phyloP scores from a whole-genome alignment of 768 basidiomycete genomes.

The Auricularia heimuer region DNA sequence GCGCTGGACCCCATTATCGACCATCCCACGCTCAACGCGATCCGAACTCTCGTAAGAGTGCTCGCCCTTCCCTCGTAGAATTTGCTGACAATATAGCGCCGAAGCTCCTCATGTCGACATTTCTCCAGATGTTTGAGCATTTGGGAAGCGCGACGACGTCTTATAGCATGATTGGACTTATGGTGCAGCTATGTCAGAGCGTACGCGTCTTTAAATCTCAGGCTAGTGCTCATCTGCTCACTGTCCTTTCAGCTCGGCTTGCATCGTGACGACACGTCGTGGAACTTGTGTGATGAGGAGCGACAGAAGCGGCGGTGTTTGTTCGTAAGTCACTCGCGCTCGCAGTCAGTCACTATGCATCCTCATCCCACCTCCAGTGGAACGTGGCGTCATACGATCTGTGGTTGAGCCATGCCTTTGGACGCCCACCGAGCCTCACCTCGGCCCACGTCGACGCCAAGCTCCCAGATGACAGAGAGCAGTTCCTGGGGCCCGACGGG shows the following conservation, averaged over 20 bases:
- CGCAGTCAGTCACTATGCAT: neutral
- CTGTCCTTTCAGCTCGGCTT: neutral
- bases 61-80: too few relatives aligned
- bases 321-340: neutral
- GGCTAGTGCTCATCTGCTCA: neutral
- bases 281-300: neutral
- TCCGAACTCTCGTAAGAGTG: neutral
- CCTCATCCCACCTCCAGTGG: neutral
- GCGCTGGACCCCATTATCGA: neutral
- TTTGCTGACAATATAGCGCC: too few relatives aligned
- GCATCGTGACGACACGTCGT: neutral
- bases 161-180: neutral
- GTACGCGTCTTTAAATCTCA: neutral
- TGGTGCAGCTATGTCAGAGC: neutral
- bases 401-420: constrained; percentile 19
- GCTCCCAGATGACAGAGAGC: constrained; percentile 41
- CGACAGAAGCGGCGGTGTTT: neutral
- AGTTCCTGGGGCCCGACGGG: constrained; percentile 37
- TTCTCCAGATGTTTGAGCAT: neutral
- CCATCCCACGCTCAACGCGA: neutral
- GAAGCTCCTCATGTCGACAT: neutral
- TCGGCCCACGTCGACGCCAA: constrained; percentile 57
- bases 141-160: neutral
- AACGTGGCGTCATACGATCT: neutral
- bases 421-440: constrained; percentile 58